phyloP scores from a whole-genome alignment of 2,329 filamentous ascomycete species.

The Aspergillus amoenus region DNA sequence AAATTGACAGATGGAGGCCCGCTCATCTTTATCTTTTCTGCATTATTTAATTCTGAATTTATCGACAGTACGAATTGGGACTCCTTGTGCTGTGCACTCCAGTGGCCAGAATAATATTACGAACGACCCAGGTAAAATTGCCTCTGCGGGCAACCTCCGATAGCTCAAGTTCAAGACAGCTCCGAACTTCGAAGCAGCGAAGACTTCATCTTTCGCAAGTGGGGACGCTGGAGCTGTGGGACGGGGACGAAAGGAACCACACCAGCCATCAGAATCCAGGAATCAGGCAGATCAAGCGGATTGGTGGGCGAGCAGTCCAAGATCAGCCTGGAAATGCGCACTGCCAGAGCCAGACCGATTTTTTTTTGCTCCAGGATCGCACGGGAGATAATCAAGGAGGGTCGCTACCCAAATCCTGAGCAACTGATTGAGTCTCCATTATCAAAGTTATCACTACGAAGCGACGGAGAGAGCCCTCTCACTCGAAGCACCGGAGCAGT shows the following conservation, averaged over 20 bases:
- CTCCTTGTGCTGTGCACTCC: too few relatives aligned
- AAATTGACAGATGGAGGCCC: slow-evolving; percentile 29
- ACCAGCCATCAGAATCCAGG: neutral
- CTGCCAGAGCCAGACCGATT: slow-evolving; percentile 1
- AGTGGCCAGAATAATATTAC: too few relatives aligned
- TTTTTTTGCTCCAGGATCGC: slow-evolving; percentile 8
- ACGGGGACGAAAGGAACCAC: neutral
- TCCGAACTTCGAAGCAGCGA: neutral
- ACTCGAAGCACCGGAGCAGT: too few relatives aligned
- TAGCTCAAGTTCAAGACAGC: neutral
- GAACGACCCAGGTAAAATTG: neutral
- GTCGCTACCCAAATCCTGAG: slow-evolving; percentile 19
- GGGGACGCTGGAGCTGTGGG: neutral
- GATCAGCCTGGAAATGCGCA: neutral
- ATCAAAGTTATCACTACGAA: neutral
- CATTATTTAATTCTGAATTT: neutral
- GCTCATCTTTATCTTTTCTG: slow-evolving; percentile 9
- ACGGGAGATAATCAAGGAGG: slow-evolving; percentile 7
- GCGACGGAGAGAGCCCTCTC: neutral
- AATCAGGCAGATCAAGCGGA: neutral
- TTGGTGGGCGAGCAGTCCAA: neutral
- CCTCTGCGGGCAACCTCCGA: neutral
- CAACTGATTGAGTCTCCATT: neutral
- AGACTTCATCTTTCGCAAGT: neutral
- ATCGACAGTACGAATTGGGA: neutral